Evolutionary conservation across 305 asterid genomes (phyloP).

Genomic region (Euphrasia arctica): DNA sequence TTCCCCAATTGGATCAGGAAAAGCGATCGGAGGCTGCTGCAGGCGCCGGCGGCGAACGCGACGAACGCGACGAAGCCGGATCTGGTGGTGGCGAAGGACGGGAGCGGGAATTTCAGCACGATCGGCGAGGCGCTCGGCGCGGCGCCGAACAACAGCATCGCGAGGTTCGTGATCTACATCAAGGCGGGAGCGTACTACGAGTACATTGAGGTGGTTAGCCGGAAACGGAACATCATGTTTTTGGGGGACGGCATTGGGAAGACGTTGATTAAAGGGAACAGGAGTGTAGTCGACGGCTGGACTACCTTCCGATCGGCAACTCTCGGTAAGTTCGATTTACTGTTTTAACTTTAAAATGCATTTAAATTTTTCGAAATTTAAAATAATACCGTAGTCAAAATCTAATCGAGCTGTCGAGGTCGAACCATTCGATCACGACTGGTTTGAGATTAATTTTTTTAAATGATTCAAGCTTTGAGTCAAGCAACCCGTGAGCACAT

Average conservation of each 20-base stretch:
- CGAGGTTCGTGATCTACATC: slow-evolving; percentile 75
- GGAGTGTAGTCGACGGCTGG: slow-evolving; percentile 91
- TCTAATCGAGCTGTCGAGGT: no score
- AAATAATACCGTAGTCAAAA: no score
- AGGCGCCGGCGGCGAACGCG: slow-evolving; percentile 40
- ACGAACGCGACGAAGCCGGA: slow-evolving; percentile 35
- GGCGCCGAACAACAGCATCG: slow-evolving; percentile 65
- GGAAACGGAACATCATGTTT: slow-evolving; percentile 53
- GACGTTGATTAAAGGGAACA: slow-evolving; percentile 76
- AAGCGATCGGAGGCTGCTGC: slow-evolving; percentile 58
- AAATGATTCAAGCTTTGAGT: no score
- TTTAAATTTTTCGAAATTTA: no score
- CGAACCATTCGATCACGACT: no score
- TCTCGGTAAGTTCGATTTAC: slow-evolving; percentile 49
- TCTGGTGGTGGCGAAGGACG: slow-evolving; percentile 71
- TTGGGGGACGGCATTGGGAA: slow-evolving; percentile 92
- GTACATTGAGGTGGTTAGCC: slow-evolving; percentile 61
- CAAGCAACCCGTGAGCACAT: no score
- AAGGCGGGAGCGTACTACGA: slow-evolving; percentile 82
- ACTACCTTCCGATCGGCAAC: slow-evolving; percentile 91
- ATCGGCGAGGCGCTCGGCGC: slow-evolving; percentile 56
- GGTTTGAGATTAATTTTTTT: no score
- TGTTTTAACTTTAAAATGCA: no score
- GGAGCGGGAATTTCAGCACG: slow-evolving; percentile 76
- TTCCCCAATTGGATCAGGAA: slow-evolving; percentile 64